Evolutionary conservation across 2,329 filamentous ascomycete genomes (phyloP), one percentile per base, ranked within the genome.

Genomic region (Pyricularia pennisetigena): DNA sequence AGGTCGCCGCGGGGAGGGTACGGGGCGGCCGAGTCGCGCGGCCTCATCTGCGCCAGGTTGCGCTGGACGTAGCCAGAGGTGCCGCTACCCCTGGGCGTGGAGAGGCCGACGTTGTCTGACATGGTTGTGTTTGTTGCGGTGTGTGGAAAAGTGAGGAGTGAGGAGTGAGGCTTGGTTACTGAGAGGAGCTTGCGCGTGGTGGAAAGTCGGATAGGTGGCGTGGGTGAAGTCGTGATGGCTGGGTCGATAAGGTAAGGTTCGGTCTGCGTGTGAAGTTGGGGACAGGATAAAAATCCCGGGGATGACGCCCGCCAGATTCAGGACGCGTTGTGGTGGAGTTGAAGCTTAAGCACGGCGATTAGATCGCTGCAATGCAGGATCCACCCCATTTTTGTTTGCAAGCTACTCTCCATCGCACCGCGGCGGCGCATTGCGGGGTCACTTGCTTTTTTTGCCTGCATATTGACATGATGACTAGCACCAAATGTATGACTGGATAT

Each of bases 11-110:
- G 88, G 41, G 88, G 86, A 35, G 88, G 86, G 79, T 97, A 97
- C 0, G 93, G 94, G 23, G 89, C 88, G 69, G 83, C 85, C 74
- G 88, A 86, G 80, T 97, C 93, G 80, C 94, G 93, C 32, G 92
- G 93, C 76, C 86, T 88, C 73, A 97, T 88, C 76, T 94, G 89
- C 23, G 95, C 95, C 49, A 93, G 88, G 82, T 98, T 99, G 79
- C 93, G 92, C 80, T 98, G 94, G 68, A 99, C 94, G 78, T 98
- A 98, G 76, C 95, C 95, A 0, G 94, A 98, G 69, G 95, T 99
- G 65, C 95, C 95, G 76, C 92, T 97, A 73, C 95, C 95, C 75
- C 95, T 90, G 3, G 95, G 95, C 4, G 95, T 99, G 69, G 90
- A 89, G 74, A 99, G 92, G 69, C 95, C 96, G 75, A 99, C 95